phyloP scores from a whole-genome alignment of 306 rosid genomes.

The Cyclanthera cordifolia region DNA sequence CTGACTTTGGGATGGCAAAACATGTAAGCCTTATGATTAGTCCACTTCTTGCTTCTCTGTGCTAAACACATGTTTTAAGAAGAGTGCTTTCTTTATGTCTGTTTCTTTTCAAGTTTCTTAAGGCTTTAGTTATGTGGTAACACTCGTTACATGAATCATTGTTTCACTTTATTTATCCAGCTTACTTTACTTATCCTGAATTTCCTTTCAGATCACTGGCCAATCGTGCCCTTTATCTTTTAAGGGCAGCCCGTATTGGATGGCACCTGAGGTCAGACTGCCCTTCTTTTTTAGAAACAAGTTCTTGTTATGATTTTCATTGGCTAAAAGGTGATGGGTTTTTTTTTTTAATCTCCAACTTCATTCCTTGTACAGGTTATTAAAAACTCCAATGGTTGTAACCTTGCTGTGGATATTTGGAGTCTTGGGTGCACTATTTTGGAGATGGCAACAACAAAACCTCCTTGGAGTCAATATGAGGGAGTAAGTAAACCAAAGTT shows the following conservation, averaged over 20 bases:
- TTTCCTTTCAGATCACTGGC: conserved; percentile 65
- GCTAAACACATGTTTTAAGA: background rate
- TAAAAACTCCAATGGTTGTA: conserved; percentile 64
- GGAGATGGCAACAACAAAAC: conserved; percentile 94
- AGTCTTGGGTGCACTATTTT: conserved; percentile 98
- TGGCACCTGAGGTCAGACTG: conserved; percentile 89
- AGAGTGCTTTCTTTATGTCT: background rate
- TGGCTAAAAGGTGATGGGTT: conserved; percentile 13
- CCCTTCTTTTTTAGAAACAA: background rate
- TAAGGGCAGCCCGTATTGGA: conserved; percentile 97
- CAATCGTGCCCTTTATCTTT: conserved; percentile 80
- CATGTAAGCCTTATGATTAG: conserved; percentile 21
- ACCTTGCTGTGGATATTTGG: conserved; percentile 95
- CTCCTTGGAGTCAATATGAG: conserved; percentile 96
- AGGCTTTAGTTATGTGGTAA: background rate
- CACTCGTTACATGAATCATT: conserved; percentile 2
- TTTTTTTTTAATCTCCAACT: background rate
- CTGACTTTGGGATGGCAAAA: conserved; percentile 98
- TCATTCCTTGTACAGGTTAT: conserved; percentile 50
- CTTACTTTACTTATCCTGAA: conserved; percentile 17
- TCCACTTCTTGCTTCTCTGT: background rate
- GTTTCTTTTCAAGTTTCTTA: background rate
- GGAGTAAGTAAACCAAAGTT: conserved; percentile 44
- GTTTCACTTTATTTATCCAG: conserved; percentile 15
- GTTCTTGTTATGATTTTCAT: conserved; percentile 13